phyloP scores from a whole-genome alignment of 805 yeast genomes.

The Nakazawaea populi region DNA sequence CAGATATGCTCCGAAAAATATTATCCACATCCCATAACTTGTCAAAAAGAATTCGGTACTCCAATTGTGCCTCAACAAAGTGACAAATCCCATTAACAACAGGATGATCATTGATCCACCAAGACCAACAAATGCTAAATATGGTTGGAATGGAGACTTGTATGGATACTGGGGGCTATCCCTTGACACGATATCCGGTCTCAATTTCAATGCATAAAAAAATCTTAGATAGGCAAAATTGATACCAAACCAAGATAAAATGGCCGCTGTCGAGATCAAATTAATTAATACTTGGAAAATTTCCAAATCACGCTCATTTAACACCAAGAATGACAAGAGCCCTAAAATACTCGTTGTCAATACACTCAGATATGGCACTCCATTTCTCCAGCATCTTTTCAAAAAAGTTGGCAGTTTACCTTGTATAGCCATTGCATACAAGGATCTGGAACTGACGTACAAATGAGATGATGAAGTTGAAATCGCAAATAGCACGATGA shows the following conservation, averaged over 20 bases:
- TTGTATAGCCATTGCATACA: conserved; percentile 48
- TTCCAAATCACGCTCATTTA: conserved; percentile 47
- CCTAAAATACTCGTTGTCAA: conserved; percentile 58
- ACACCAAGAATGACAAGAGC: conserved; percentile 52
- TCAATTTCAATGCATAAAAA: conserved; percentile 43
- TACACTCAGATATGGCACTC: conserved; percentile 73
- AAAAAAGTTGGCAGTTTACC: conserved; percentile 59
- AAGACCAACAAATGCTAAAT: conserved; percentile 43
- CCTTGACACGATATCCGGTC: conserved; percentile 52
- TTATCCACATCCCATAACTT: conserved; percentile 45
- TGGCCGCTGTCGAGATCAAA: conserved; percentile 67
- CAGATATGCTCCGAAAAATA: conserved; percentile 37
- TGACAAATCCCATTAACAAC: conserved; percentile 45
- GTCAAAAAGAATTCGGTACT: conserved; percentile 43
- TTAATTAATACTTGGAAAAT: conserved; percentile 65
- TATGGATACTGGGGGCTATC: conserved; percentile 52
- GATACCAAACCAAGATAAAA: conserved; percentile 74
- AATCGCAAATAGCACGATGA: conserved; percentile 48
- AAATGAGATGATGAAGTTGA: conserved; percentile 54
- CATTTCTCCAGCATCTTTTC: conserved; percentile 51
- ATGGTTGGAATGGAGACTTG: conserved; percentile 51
- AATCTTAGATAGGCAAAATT: conserved; percentile 49
- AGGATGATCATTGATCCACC: conserved; percentile 35
- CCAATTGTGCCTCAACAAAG: conserved; percentile 44
- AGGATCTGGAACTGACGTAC: conserved; percentile 55